phyloP scores from a whole-genome alignment of 2,329 filamentous ascomycete species.

The Diplodia mutila region DNA sequence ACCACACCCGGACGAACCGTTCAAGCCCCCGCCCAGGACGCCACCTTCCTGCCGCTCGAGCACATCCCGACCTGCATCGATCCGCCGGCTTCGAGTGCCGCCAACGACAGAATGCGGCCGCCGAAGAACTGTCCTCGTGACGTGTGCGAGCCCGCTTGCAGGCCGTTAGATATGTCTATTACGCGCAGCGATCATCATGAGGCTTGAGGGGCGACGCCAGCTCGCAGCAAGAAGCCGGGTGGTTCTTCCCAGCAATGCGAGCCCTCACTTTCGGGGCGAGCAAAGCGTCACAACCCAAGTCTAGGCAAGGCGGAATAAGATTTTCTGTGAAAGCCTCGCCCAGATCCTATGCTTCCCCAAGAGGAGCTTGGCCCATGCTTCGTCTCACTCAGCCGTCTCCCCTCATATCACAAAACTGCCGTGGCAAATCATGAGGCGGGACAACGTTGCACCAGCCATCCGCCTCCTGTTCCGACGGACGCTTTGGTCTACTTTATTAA shows the following conservation, averaged over 20 bases:
- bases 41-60: background rate
- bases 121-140: background rate
- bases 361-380: background rate
- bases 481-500: background rate
- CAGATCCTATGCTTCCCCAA: background rate
- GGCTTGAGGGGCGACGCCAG: background rate
- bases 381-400: background rate
- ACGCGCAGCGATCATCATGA: background rate
- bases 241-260: background rate
- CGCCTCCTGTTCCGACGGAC: background rate
- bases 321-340: background rate
- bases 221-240: background rate
- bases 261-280: background rate
- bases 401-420: background rate
- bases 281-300: background rate
- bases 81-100: background rate
- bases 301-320: background rate
- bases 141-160: background rate
- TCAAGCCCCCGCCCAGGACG: background rate
- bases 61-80: background rate
- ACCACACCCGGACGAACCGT: background rate
- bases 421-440: background rate
- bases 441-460: background rate
- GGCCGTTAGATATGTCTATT: background rate
- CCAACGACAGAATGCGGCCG: background rate